Evolutionary conservation across 495 filamentous ascomycete genomes (phyloP), one percentile per base, ranked within the genome.

Genomic region (Podospora fimiseda): DNA sequence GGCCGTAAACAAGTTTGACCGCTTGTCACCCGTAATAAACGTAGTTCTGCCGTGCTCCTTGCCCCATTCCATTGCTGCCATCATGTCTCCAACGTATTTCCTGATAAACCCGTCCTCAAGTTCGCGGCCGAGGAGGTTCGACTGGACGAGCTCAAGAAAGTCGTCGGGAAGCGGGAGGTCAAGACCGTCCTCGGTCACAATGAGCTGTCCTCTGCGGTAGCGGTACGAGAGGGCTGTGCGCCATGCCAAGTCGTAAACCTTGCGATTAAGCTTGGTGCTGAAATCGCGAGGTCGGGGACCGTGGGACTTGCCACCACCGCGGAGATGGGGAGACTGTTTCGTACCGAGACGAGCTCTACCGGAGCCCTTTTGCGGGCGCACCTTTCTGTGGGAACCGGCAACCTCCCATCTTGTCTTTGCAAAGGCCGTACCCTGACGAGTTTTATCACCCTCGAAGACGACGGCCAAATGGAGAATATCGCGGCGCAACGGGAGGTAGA

Each of bases 181-280:
- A 57, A 87, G 76, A 27, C 77, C 74, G 57, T 86, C 84, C 54
- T 90, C 83, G 57, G 93, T 80, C 43, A 97, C 80, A 43, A 96
- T 74, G 67, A 99, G 70, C 74, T 96, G 87, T 15, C 89, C 91
- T 52, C 85, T 83, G 51, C 80, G 73, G 70, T 90, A 97, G 40
- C 94, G 82, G 70, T 95, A 95, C 58, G 86, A 90, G 50, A 99
- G 77, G 1, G 94, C 94, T 30, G 86, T 97, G 63, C 94, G 82
- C 90, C 90, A 97, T 9, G 94, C 94, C 61, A 94, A 71, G 66
- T 96, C 91, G 71, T 99, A 99, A 43, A 96, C 83, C 77, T 96
- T 96, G 58, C 77, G 77, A 45, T 86, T 90, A 52, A 99, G 75
- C 30, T 76, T 80, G 15, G 89, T 90, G 48, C 81, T 80, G 70